Conservation (phyloP, 495 filamentous ascomycete species). For the Niebla homalea region DNA sequence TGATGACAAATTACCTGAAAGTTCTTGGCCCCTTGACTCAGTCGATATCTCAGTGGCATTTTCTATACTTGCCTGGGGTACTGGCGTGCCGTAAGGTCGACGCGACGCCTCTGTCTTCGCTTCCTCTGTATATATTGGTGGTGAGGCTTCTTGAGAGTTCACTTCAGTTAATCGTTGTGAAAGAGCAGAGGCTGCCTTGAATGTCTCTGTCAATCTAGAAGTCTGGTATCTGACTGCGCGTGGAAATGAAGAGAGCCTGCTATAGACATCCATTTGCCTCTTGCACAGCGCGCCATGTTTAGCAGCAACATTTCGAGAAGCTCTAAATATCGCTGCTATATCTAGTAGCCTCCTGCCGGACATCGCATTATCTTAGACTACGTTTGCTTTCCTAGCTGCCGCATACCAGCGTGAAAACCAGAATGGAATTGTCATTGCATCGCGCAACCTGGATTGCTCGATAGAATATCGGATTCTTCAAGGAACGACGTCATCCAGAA, state of each 20-base stretch:
- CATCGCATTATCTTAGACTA: slow-evolving; percentile 29
- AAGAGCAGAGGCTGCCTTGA: slow-evolving; percentile 47
- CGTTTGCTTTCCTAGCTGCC: too few relatives aligned
- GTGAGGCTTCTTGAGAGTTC: slow-evolving; percentile 16
- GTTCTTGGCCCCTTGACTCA: slow-evolving; percentile 12
- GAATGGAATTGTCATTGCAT: too few relatives aligned
- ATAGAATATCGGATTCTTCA: too few relatives aligned
- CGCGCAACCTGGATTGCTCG: too few relatives aligned
- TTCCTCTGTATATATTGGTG: slow-evolving; percentile 16
- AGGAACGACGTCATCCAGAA: too few relatives aligned
- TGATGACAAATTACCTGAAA: slow-evolving; percentile 21
- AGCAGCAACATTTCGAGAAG: slow-evolving; percentile 58
- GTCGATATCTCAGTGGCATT: neutral
- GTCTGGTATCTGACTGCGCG: slow-evolving; percentile 51
- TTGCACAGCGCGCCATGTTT: slow-evolving; percentile 69
- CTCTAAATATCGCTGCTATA: slow-evolving; percentile 63
- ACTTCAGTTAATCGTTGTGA: slow-evolving; percentile 41
- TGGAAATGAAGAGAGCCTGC: slow-evolving; percentile 59
- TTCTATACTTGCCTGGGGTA: slow-evolving; percentile 7
- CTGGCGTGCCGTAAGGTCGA: slow-evolving; percentile 33
- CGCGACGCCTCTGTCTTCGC: slow-evolving; percentile 26
- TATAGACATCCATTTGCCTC: slow-evolving; percentile 67
- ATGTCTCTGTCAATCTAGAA: slow-evolving; percentile 49
- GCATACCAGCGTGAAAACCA: too few relatives aligned
- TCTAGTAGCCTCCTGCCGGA: slow-evolving; percentile 63